Conservation (phyloP, 495 filamentous ascomycete species). For the Achaetomiella virescens region DNA sequence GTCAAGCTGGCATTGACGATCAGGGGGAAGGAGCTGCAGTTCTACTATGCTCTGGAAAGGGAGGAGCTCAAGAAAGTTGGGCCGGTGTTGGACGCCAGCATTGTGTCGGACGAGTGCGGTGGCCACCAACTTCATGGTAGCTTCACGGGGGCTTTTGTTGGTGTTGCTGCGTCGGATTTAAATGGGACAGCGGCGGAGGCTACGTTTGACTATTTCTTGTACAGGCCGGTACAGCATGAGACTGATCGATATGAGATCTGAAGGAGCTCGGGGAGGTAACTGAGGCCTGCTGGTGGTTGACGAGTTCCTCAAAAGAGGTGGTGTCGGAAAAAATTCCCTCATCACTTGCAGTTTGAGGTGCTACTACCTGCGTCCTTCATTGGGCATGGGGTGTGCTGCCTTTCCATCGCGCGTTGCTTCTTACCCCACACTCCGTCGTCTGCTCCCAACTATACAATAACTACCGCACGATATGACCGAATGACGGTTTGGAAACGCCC, state of each 20-base stretch:
- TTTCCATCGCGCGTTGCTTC: too few relatives aligned
- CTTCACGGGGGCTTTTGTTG: conserved; percentile 53
- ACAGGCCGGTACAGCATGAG: conserved; percentile 41
- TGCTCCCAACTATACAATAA: too few relatives aligned
- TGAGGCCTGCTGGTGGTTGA: too few relatives aligned
- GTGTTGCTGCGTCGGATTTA: conserved; percentile 48
- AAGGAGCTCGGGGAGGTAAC: neutral
- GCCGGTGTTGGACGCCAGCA: conserved; percentile 46
- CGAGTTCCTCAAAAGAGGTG: too few relatives aligned
- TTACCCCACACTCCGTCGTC: too few relatives aligned
- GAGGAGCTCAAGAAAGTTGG: conserved; percentile 46
- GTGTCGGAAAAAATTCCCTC: too few relatives aligned
- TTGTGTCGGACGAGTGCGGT: conserved; percentile 51
- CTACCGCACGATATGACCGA: too few relatives aligned
- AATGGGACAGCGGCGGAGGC: conserved; percentile 44
- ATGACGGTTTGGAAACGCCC: too few relatives aligned
- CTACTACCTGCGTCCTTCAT: too few relatives aligned
- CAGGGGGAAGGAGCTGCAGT: conserved; percentile 43
- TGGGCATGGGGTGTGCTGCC: too few relatives aligned
- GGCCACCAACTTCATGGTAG: conserved; percentile 51
- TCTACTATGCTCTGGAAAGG: conserved; percentile 42
- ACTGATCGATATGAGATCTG: conserved; percentile 44
- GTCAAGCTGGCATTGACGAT: conserved; percentile 43
- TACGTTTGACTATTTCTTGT: conserved; percentile 46
- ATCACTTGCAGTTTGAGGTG: too few relatives aligned